Evolutionary conservation across 1,139 yeast species (phyloP).

Genomic region (Entelexis paramagnoliae): DNA sequence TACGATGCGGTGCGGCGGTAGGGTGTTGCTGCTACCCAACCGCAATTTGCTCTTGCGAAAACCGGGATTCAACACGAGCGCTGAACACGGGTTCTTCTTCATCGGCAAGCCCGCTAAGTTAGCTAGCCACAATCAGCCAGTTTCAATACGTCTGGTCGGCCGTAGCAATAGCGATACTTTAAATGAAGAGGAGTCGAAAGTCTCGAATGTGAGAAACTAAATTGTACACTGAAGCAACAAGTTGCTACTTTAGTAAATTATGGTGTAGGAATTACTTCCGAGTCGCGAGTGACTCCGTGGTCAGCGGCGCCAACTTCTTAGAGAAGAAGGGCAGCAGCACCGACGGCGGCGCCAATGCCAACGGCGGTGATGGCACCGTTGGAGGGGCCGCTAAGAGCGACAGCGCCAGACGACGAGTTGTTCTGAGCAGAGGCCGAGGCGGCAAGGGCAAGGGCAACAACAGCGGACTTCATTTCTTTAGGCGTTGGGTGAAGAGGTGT

Average conservation of each 20-base stretch:
- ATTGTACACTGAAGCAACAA: background rate
- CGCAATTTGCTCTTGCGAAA: no score
- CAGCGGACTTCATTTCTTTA: constrained; percentile 18
- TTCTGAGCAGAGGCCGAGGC: constrained; percentile 18
- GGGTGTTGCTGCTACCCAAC: no score
- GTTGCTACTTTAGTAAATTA: background rate
- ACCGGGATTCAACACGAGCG: no score
- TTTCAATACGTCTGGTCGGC: no score
- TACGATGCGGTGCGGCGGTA: no score
- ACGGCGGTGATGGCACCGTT: constrained; percentile 21
- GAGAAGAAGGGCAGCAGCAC: constrained; percentile 24
- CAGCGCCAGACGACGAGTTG: constrained; percentile 4
- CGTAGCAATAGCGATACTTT: no score
- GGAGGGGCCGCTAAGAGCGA: constrained; percentile 10
- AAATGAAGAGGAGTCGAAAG: no score
- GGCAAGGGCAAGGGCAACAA: constrained; percentile 17
- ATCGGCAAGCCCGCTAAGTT: no score
- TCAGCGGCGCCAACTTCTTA: constrained; percentile 17
- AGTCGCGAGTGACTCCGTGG: background rate
- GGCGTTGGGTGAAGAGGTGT: background rate
- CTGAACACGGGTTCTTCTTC: no score
- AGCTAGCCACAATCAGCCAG: no score
- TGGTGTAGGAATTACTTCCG: background rate
- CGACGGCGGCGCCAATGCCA: constrained; percentile 23
- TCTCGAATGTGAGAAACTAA: background rate